Evolutionary conservation across 2,329 filamentous ascomycete genomes (phyloP), one percentile per base, ranked within the genome.

Genomic region (Stemphylium beticola): DNA sequence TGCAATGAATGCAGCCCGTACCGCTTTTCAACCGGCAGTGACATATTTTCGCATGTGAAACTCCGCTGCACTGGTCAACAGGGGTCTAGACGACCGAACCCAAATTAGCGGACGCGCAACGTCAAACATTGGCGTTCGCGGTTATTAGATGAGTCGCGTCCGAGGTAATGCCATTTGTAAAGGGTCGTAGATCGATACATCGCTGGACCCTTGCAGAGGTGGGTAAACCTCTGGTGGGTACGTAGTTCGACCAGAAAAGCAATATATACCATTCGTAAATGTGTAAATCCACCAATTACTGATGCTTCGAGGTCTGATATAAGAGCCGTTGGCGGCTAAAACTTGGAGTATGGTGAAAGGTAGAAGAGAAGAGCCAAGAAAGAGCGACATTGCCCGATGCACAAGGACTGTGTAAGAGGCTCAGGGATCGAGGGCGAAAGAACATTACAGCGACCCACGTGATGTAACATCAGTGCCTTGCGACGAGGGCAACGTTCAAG

Each of bases 41-140:
- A 20, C 0, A 10, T 18, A 11, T 38, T 45, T 49, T 64, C 36
- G 42, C 62, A 65, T 65, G 62, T 58, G 53, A 64, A 54, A 54
- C 33, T 42, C 39, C 39, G 44, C 45, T 32, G 36, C 32, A 41
- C 29, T 43, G 58, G 51, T 55, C 38, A 58, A 50, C 49, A 57
- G 49, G 62, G 57, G 49, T 50, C 42, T 43, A 54, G 49, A 41
- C 54, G 57, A 60, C 57, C 42, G 49, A 41, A 45, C 37, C 55
- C 52, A 53, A 24, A 43, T 53, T 58, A 55, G 55, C 47, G 51
- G 57, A 44, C 49, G 49, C 54, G 40, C 60, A 50, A 60, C 49
- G 61, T 58, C 55, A 45, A 58, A 42, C 46, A 50, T 49, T 41
- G 57, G 39, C 37, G 41, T 47, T 32, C 17, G 52, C 45, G 45